A percentile compares a stretch with the other conserved stretches of the same genome.
Evolutionary conservation across 108 stramenopile species (phyloP).

Genomic region (Skeletonema potamos): DNA sequence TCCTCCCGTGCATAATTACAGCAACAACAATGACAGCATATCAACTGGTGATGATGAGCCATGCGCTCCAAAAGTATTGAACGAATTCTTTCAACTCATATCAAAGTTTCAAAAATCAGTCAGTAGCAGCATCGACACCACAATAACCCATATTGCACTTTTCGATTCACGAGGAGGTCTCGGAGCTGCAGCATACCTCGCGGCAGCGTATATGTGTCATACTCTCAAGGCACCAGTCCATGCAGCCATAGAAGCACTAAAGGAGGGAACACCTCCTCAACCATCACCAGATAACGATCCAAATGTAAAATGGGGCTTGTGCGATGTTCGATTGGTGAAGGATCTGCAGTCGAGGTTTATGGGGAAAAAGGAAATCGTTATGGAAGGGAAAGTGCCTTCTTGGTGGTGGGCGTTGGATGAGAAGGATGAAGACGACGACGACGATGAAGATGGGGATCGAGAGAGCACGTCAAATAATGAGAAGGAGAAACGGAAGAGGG

Average conservation of each 20-base stretch:
- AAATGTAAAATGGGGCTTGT: slow-evolving; percentile 34
- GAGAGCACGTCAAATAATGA: background rate
- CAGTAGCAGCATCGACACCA: background rate
- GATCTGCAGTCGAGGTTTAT: slow-evolving; percentile 46
- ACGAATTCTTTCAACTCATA: slow-evolving; percentile 27
- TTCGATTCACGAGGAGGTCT: slow-evolving; percentile 52
- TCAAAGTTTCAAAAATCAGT: slow-evolving; percentile 29
- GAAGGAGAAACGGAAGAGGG: slow-evolving; percentile 18
- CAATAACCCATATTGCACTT: slow-evolving; percentile 35
- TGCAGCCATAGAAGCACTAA: slow-evolving; percentile 35
- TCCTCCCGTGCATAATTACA: background rate
- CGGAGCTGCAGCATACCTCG: slow-evolving; percentile 48
- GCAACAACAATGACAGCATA: background rate
- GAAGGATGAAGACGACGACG: slow-evolving; percentile 29
- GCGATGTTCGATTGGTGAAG: slow-evolving; percentile 38
- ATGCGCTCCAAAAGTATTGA: slow-evolving; percentile 17
- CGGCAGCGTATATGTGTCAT: slow-evolving; percentile 43
- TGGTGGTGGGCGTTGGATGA: slow-evolving; percentile 47
- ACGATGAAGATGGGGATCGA: background rate
- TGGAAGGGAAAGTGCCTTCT: slow-evolving; percentile 22
- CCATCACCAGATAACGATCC: slow-evolving; percentile 8
- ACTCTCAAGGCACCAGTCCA: slow-evolving; percentile 43
- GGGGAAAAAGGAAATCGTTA: slow-evolving; percentile 41
- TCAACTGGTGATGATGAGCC: slow-evolving; percentile 3
- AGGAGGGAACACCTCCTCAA: slow-evolving; percentile 38